Conservation (phyloP, 2,329 filamentous ascomycete genomes). For the Verticillium dahliae region DNA sequence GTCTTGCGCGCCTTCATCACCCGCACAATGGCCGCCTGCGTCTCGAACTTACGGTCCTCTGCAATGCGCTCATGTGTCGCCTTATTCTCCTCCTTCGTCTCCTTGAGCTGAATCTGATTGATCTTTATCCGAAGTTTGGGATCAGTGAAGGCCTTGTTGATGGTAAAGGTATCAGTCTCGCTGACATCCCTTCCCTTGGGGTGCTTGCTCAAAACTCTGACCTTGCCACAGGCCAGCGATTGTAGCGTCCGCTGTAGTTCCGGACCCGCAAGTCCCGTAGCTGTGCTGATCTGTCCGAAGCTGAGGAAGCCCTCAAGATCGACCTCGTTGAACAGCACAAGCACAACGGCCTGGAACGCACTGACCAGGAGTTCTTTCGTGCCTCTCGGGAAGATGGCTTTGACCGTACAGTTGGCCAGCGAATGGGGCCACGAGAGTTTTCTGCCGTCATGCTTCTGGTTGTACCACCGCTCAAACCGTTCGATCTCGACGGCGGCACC, state of each 20-base stretch:
- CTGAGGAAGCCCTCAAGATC: slow-evolving; percentile 55
- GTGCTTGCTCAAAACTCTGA: slow-evolving; percentile 75
- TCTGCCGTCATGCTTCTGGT: slow-evolving; percentile 80
- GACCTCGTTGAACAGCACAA: slow-evolving; percentile 81
- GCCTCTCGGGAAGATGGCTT: slow-evolving; percentile 71
- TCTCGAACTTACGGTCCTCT: slow-evolving; percentile 89
- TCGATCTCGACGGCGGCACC: slow-evolving; percentile 71
- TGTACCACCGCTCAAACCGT: slow-evolving; percentile 81
- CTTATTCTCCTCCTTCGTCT: slow-evolving; percentile 92
- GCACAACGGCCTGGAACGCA: slow-evolving; percentile 84
- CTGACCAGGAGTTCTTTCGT: slow-evolving; percentile 85
- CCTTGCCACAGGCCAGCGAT: slow-evolving; percentile 86
- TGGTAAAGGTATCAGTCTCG: slow-evolving; percentile 72
- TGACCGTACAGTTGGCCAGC: slow-evolving; percentile 84
- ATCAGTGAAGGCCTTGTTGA: slow-evolving; percentile 72
- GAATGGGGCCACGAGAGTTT: slow-evolving; percentile 88
- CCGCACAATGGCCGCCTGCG: slow-evolving; percentile 90
- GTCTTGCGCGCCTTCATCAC: slow-evolving; percentile 94
- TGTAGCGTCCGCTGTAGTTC: slow-evolving; percentile 89
- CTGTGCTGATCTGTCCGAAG: slow-evolving; percentile 68
- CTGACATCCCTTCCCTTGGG: slow-evolving; percentile 80
- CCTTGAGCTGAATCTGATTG: slow-evolving; percentile 96
- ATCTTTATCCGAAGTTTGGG: slow-evolving; percentile 91
- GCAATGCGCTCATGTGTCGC: slow-evolving; percentile 86
- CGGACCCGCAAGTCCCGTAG: slow-evolving; percentile 66